A percentile compares a stretch with the other conserved stretches of the same genome.
These are phyloP conservation scores for Bipolaris gigantea DNA, from an alignment of 2,329 filamentous ascomycete genomes.

Conservation along the genomic window DNA sequence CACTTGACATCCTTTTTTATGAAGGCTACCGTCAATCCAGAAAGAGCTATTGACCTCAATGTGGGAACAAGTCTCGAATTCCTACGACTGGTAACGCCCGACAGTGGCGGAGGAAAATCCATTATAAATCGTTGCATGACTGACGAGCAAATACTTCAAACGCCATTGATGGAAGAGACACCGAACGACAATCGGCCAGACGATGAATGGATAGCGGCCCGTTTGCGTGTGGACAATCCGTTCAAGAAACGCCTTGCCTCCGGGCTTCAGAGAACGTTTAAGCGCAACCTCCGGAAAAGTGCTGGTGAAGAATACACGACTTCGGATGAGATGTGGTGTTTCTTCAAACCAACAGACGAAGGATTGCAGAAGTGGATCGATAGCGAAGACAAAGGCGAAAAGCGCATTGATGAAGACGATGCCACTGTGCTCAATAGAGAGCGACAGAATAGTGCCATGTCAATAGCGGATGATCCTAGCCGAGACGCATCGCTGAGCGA, in stretches of 20 bases:
- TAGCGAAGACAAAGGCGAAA: constrained; percentile 21
- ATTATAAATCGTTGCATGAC: constrained; percentile 56
- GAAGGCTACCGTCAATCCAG: constrained; percentile 66
- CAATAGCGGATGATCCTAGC: neutral
- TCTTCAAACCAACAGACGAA: constrained; percentile 43
- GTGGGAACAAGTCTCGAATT: constrained; percentile 65
- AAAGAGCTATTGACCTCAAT: constrained; percentile 65
- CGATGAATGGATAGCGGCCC: constrained; percentile 61
- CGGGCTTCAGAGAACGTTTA: constrained; percentile 45
- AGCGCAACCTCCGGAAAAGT: constrained; percentile 42
- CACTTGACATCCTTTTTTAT: constrained; percentile 60
- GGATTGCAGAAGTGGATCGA: constrained; percentile 32
- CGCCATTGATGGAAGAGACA: constrained; percentile 51
- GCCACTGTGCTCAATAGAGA: constrained; percentile 5
- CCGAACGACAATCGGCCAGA: constrained; percentile 58
- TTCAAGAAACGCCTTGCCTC: constrained; percentile 54
- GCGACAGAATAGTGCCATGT: neutral
- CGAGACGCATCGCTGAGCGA: neutral
- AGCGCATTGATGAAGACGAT: constrained; percentile 23
- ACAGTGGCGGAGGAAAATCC: constrained; percentile 41
- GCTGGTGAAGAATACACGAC: constrained; percentile 41
- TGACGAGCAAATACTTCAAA: constrained; percentile 57
- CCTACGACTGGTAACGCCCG: constrained; percentile 54
- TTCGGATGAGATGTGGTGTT: constrained; percentile 59
- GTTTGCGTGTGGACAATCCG: constrained; percentile 62